These are phyloP conservation scores for Metarhizium album DNA, from an alignment of 2,329 filamentous ascomycete species.

Conservation along the genomic window DNA sequence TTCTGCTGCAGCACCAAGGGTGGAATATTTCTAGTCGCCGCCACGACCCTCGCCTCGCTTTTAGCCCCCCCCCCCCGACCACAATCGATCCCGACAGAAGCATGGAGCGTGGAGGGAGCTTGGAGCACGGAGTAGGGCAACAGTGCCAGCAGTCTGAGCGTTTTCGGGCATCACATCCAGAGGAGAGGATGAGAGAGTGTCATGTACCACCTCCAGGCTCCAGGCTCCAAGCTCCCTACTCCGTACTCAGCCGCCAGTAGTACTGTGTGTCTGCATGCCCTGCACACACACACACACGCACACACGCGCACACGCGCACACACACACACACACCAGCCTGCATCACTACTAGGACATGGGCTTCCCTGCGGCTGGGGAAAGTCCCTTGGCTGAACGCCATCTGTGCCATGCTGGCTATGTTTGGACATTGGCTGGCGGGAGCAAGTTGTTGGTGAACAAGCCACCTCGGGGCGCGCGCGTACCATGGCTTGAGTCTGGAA, in stretches of 20 bases:
- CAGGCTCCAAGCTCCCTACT: no score
- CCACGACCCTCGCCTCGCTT: background rate
- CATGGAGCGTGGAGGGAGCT: no score
- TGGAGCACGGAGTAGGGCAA: no score
- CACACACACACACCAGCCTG: no score
- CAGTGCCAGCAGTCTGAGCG: background rate
- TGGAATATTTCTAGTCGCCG: no score
- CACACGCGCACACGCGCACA: no score
- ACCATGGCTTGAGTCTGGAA: background rate
- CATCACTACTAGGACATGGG: background rate
- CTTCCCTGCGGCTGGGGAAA: background rate
- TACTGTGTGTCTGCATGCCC: background rate
- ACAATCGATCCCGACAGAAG: no score
- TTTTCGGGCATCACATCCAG: background rate
- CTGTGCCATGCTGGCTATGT: background rate
- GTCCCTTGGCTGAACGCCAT: background rate
- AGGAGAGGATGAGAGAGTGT: background rate
- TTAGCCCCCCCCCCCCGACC: background rate
- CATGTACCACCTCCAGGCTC: background rate
- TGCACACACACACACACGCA: slow-evolving; percentile 4
- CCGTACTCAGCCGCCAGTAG: background rate
- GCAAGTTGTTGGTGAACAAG: background rate
- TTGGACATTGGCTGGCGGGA: slow-evolving; percentile 1
- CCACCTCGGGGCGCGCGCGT: background rate
- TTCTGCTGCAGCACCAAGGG: no score